phyloP scores from a whole-genome alignment of 2,329 filamentous ascomycete species.

The Neodidymelliopsis sp. region DNA sequence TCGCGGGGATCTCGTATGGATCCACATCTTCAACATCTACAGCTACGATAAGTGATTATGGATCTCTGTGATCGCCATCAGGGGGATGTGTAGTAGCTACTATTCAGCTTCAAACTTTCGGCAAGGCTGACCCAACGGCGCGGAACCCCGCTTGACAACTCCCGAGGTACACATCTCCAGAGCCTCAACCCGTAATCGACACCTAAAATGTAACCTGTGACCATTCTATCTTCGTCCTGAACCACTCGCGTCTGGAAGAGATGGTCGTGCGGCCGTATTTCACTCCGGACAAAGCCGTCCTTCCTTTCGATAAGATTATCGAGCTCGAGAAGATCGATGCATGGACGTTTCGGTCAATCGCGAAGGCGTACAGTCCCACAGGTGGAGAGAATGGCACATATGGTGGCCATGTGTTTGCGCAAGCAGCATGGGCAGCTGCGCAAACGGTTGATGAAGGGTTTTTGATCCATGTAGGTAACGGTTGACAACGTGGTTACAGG shows the following conservation, averaged over 20 bases:
- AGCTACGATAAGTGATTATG: neutral
- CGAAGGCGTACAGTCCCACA: conserved; percentile 53
- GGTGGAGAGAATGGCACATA: conserved; percentile 56
- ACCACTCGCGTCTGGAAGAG: neutral
- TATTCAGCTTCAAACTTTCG: neutral
- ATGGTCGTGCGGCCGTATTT: conserved; percentile 42
- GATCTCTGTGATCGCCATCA: neutral
- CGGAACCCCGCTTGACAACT: conserved; percentile 14
- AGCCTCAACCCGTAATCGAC: conserved; percentile 7
- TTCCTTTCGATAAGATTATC: conserved; percentile 53
- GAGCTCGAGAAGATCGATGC: conserved; percentile 52
- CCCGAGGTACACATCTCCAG: conserved; percentile 10
- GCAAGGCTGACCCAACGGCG: conserved; percentile 8
- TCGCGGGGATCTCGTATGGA: neutral
- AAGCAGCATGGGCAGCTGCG: conserved; percentile 64
- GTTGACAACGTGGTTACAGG: neutral
- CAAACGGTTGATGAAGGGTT: conserved; percentile 61
- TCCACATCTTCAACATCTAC: neutral
- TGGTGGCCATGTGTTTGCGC: conserved; percentile 65
- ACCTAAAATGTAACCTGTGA: neutral
- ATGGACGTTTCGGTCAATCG: conserved; percentile 50
- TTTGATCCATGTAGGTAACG: conserved; percentile 57
- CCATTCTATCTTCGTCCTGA: neutral
- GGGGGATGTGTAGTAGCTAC: neutral
- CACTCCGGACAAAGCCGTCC: conserved; percentile 31